These are phyloP conservation scores for Rhodamnia argentea DNA, from an alignment of 345 rosid species.

Conservation along the genomic window DNA sequence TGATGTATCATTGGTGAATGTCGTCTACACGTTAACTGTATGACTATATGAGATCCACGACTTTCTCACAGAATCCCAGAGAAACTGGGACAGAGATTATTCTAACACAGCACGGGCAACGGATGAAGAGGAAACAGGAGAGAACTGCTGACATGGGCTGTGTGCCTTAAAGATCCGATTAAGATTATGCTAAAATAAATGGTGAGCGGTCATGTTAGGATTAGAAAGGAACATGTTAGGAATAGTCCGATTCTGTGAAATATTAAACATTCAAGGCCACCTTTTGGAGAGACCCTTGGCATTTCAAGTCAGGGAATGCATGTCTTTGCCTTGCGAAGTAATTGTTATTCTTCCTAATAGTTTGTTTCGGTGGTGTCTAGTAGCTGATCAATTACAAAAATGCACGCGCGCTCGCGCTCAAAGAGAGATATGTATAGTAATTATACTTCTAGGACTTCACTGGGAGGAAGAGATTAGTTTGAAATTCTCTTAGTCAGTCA, in stretches of 20 bases:
- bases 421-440: background rate
- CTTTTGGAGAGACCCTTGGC: background rate
- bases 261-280: background rate
- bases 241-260: background rate
- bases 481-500: no score
- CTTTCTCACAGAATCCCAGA: background rate
- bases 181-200: background rate
- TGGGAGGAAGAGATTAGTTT: background rate
- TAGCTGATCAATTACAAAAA: background rate
- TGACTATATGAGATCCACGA: background rate
- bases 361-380: background rate
- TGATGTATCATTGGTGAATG: background rate
- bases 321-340: background rate
- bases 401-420: background rate
- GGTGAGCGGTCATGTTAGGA: background rate
- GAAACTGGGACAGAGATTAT: background rate
- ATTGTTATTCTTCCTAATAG: background rate
- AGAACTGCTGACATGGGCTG: background rate
- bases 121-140: background rate
- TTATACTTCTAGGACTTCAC: background rate
- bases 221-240: background rate
- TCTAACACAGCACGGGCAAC: background rate
- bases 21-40: background rate
- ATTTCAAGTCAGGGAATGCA: background rate
- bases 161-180: background rate